Base-by-base conservation (phyloP, 345 rosid genomes). In the Brassica nigra region DNA sequence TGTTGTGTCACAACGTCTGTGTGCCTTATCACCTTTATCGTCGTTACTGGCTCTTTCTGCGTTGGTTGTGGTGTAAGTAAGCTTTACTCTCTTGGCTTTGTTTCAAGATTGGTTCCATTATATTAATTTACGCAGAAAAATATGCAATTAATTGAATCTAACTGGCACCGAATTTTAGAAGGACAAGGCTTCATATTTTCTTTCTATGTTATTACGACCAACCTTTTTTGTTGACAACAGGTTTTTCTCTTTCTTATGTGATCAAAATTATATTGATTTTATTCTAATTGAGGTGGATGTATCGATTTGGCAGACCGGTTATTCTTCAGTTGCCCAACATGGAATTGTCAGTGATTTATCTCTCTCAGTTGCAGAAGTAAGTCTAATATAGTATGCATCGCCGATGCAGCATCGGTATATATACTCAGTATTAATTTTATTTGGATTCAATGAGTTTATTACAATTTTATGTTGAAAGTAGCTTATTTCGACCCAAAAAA, bases 251-350 rank as follows among this genome's bases (percentile, higher is more conserved):
- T 42, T 42, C 3, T 10, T 49, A 5, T 15, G 7, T 2, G 8
- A 15, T 5, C 20, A 52, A 52, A 52, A n/a, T 52, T 52, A 52
- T 52, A 52, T 52, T n/a, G 58, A 52, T 16, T 54, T 55, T 16
- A 18, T 30, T 11, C 65, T 63, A 63, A 39, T 42, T 47, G 30
- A 44, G 70, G 1, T 62, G 4, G 58, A 14, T 52, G 58, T n/a
- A 31, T 66, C 78, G 61, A 9, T 79, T 37, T 79, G 33, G 73
- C 74, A 86, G 87, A 4, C 76, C 2, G 89, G 89, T 28, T 84
- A 65, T 20, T 84, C 89, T 70, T 86, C 86, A 0, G 82, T 83
- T n/a, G 85, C 83, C 11, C 82, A 84, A 66, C 68, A 76, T 66
- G 80, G 81, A 31, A 86, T 86, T 63, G 69, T 71, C 67, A 77